Percentiles rank a stretch among this genome's conserved stretches.
These are phyloP conservation scores for Coemansia sp. DNA, from an alignment of 192 early-diverging fungal genomes.

Conservation along the genomic window DNA sequence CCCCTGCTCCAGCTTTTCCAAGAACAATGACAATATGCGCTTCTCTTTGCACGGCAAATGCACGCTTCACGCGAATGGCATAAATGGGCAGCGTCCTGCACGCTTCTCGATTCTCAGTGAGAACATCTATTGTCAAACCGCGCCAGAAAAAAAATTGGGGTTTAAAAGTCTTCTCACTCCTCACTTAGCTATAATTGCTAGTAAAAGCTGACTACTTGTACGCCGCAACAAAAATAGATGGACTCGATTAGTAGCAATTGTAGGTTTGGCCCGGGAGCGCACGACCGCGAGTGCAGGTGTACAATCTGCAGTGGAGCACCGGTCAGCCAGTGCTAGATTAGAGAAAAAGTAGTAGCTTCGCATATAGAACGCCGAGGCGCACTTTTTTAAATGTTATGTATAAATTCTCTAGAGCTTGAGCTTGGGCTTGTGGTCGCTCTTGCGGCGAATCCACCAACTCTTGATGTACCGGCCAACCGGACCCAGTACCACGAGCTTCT, in stretches of 20 bases:
- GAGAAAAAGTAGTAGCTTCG: neutral
- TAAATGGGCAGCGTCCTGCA: neutral
- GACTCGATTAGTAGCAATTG: neutral
- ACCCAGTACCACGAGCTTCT: slow-evolving; percentile 57
- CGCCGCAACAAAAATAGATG: neutral
- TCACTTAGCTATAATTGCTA: neutral
- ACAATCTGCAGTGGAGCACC: neutral
- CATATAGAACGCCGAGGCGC: neutral
- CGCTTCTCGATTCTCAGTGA: neutral
- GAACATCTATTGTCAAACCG: neutral
- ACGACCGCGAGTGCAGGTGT: slow-evolving; percentile 3
- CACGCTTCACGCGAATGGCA: neutral
- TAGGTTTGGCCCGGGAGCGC: neutral
- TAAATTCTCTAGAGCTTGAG: neutral
- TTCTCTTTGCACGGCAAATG: neutral
- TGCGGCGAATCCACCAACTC: slow-evolving; percentile 20
- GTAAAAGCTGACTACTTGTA: neutral
- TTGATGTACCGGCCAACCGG: slow-evolving; percentile 49
- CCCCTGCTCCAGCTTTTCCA: neutral
- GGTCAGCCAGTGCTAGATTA: neutral
- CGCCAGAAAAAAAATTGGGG: neutral
- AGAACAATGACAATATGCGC: neutral
- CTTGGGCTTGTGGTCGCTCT: slow-evolving; percentile 9
- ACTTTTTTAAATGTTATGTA: neutral
- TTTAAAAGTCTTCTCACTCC: neutral